A percentile compares a stretch with the other conserved stretches of the same genome.
phyloP scores from a whole-genome alignment of 2,329 filamentous ascomycete species.

The Aspergillus sp. region DNA sequence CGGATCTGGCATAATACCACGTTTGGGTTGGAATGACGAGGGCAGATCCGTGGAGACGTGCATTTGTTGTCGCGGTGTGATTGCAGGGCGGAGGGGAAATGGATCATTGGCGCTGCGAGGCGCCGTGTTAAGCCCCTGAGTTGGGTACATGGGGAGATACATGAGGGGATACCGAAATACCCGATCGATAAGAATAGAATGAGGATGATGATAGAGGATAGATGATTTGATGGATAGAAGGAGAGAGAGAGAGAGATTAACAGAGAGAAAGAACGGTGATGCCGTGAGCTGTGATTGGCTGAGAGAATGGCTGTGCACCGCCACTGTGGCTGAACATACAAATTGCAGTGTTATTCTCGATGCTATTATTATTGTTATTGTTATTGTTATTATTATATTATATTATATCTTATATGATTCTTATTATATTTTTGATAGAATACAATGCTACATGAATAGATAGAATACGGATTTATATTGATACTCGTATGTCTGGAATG shows the following conservation, averaged over 20 bases:
- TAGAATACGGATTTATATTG: too few species aligned
- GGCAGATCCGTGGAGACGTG: neutral
- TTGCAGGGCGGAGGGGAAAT: conserved; percentile 6
- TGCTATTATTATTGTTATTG: neutral
- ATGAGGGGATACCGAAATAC: neutral
- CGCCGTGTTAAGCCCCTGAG: neutral
- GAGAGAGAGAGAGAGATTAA: neutral
- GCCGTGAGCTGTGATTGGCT: conserved; percentile 18
- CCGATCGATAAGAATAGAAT: neutral
- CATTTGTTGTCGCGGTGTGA: conserved; percentile 19
- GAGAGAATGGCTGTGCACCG: conserved; percentile 11
- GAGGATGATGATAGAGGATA: neutral
- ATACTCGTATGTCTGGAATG: too few species aligned
- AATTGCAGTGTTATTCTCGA: neutral
- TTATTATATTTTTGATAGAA: neutral
- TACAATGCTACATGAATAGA: neutral
- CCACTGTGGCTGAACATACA: conserved; percentile 27
- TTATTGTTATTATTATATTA: neutral
- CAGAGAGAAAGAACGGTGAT: conserved; percentile 24
- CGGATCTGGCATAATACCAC: too few species aligned
- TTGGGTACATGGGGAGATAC: neutral
- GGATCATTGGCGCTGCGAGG: neutral
- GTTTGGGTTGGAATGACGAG: neutral
- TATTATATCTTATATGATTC: neutral
- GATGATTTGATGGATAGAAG: neutral